Evolutionary conservation across 257 asterid species (phyloP).

Genomic region (Capsicum chinense): DNA sequence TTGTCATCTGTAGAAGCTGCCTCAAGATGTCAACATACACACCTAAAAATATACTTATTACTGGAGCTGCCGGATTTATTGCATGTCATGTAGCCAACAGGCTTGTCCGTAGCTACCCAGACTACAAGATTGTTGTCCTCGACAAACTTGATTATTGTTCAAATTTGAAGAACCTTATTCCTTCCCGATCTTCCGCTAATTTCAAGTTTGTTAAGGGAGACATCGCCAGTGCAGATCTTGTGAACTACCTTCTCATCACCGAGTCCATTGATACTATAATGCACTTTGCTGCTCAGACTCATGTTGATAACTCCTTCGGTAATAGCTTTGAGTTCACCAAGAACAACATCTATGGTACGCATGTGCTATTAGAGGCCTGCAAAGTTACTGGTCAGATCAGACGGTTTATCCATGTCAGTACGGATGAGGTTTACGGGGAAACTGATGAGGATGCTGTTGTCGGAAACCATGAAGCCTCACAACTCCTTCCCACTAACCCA

Average conservation of each 20-base stretch:
- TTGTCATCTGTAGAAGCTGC: conserved; percentile 2
- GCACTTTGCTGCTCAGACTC: conserved; percentile 42
- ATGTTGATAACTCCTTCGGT: conserved; percentile 37
- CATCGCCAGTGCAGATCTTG: conserved; percentile 40
- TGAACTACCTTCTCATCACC: conserved; percentile 35
- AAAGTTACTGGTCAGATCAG: conserved; percentile 37
- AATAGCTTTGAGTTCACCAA: conserved; percentile 40
- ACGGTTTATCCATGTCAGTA: conserved; percentile 39
- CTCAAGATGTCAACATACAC: conserved; percentile 30
- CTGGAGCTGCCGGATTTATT: conserved; percentile 41
- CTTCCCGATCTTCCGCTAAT: conserved; percentile 34
- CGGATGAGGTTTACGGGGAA: conserved; percentile 38
- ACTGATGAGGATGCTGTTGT: conserved; percentile 39
- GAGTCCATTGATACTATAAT: conserved; percentile 40
- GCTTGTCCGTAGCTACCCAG: conserved; percentile 35
- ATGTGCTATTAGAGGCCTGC: conserved; percentile 40
- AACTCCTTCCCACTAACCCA: conserved; percentile 41
- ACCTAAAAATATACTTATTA: conserved; percentile 38
- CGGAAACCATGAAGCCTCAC: conserved; percentile 42
- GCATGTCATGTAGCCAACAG: conserved; percentile 41
- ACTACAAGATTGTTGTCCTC: conserved; percentile 38
- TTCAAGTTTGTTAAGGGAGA: conserved; percentile 42
- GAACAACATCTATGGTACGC: conserved; percentile 41
- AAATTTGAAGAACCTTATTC: conserved; percentile 37
- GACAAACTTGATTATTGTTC: conserved; percentile 41